Conservation (phyloP, 495 filamentous ascomycete species). For the Trypethelium eluteriae region DNA sequence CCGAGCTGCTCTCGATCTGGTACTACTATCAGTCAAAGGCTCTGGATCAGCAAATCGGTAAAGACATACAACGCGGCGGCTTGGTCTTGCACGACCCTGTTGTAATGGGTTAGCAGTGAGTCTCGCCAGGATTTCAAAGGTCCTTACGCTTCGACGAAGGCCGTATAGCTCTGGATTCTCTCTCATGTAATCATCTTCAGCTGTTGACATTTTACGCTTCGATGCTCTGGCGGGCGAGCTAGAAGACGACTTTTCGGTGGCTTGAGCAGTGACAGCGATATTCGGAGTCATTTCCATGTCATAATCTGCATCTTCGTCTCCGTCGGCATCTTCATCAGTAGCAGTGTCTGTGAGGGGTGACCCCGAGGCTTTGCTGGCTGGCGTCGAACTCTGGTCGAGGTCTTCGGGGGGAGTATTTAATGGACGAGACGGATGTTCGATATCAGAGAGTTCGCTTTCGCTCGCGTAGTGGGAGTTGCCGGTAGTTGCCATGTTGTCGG, state of each 20-base stretch:
- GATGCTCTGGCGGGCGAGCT: slow-evolving; percentile 19
- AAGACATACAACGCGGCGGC: slow-evolving; percentile 41
- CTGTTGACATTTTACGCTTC: slow-evolving; percentile 67
- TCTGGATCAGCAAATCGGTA: not conserved
- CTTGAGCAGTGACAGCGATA: slow-evolving; percentile 14
- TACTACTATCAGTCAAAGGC: slow-evolving; percentile 26
- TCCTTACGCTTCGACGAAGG: slow-evolving; percentile 75
- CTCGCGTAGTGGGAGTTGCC: slow-evolving; percentile 42
- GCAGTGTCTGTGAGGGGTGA: slow-evolving; percentile 37
- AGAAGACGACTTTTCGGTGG: slow-evolving; percentile 33
- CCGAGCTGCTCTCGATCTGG: slow-evolving; percentile 66
- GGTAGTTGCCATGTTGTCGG: slow-evolving; percentile 35
- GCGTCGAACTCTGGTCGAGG: slow-evolving; percentile 33
- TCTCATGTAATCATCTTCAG: slow-evolving; percentile 73
- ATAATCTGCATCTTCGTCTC: slow-evolving; percentile 74
- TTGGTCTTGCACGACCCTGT: slow-evolving; percentile 49
- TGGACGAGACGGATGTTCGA: slow-evolving; percentile 26
- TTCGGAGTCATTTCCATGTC: slow-evolving; percentile 54
- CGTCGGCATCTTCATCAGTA: slow-evolving; percentile 56
- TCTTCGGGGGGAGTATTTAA: slow-evolving; percentile 8
- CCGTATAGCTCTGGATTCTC: slow-evolving; percentile 96
- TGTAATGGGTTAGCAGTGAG: slow-evolving; percentile 33
- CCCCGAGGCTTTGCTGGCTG: slow-evolving; percentile 18
- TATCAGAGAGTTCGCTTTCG: slow-evolving; percentile 40
- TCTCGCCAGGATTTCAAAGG: slow-evolving; percentile 10